Evolutionary conservation across 805 yeast species (phyloP).

Genomic region (Teunomyces atbi): DNA sequence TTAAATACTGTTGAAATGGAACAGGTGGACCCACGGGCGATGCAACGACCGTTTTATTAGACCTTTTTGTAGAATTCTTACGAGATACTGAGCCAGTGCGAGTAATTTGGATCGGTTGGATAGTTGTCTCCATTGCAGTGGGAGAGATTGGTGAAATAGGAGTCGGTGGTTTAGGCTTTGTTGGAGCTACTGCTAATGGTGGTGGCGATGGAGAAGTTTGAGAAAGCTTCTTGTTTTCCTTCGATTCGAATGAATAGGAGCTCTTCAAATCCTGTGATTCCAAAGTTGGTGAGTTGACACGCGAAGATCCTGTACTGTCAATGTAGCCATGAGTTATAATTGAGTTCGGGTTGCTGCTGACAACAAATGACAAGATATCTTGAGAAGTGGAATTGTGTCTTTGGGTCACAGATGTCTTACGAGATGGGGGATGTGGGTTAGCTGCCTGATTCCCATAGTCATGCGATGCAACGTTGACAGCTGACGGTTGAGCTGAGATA

Average conservation of each 20-base stretch:
- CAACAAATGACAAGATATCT: conserved; percentile 12
- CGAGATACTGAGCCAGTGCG: conserved; percentile 13
- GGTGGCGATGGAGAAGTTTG: conserved; percentile 3
- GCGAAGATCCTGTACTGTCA: conserved; percentile 12
- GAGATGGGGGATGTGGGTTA: conserved; percentile 8
- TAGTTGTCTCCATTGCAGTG: not conserved
- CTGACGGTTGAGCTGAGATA: conserved; percentile 43
- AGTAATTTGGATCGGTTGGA: conserved; percentile 22
- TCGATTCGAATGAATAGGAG: conserved; percentile 5
- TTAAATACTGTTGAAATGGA: conserved; percentile 71
- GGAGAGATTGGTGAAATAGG: conserved; percentile 6
- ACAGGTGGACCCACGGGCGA: conserved; percentile 62
- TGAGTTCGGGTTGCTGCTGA: conserved; percentile 4
- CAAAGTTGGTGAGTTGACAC: conserved; percentile 20
- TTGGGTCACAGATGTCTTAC: conserved; percentile 12
- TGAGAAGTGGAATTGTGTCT: conserved; percentile 5
- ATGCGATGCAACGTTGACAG: conserved; percentile 22
- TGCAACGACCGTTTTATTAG: conserved; percentile 53
- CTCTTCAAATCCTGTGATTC: conserved; percentile 11
- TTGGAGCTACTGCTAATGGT: conserved; percentile 11
- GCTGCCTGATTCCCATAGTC: conserved; percentile 3
- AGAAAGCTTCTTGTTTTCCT: not conserved
- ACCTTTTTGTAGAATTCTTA: conserved; percentile 24
- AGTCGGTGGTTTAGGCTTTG: not conserved
- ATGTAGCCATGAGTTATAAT: conserved; percentile 6